Evolutionary conservation across 192 early-diverging fungal genomes (phyloP).

Genomic region (Chytriomyces sp.): DNA sequence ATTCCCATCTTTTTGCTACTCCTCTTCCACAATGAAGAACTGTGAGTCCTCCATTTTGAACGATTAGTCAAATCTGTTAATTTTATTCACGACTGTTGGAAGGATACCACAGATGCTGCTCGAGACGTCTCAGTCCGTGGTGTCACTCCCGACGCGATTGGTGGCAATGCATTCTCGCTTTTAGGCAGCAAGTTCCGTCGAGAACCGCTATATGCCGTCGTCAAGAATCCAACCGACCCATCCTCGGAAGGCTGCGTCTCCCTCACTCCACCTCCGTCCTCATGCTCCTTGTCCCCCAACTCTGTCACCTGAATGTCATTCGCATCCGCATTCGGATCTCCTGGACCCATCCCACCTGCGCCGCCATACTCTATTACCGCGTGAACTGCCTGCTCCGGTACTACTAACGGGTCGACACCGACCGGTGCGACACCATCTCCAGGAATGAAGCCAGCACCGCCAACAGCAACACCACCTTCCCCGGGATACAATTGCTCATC

Average conservation of each 20-base stretch:
- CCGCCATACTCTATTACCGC: no score
- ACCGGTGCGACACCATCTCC: no score
- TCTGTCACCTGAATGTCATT: neutral
- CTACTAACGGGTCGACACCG: no score
- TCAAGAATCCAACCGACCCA: neutral
- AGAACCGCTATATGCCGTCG: slow-evolving; percentile 25
- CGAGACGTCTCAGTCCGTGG: slow-evolving; percentile 14
- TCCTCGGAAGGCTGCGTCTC: neutral
- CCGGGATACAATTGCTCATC: slow-evolving; percentile 12
- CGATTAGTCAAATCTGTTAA: no score
- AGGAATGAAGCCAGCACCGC: neutral
- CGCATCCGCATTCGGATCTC: neutral
- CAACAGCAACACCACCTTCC: neutral
- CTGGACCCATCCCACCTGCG: no score
- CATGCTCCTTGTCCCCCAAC: neutral
- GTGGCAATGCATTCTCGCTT: slow-evolving; percentile 10
- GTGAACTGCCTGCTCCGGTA: no score
- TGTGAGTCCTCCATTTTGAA: no score
- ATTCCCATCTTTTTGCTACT: no score
- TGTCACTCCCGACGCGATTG: slow-evolving; percentile 21
- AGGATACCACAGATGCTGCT: slow-evolving; percentile 15
- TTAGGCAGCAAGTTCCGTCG: slow-evolving; percentile 23
- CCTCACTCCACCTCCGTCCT: neutral
- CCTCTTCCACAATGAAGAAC: no score
- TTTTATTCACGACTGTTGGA: neutral